Percentiles rank a stretch among this genome's conserved stretches.
phyloP scores from a whole-genome alignment of 2,329 filamentous ascomycete genomes.

The Arthrobotrys musiformis region DNA sequence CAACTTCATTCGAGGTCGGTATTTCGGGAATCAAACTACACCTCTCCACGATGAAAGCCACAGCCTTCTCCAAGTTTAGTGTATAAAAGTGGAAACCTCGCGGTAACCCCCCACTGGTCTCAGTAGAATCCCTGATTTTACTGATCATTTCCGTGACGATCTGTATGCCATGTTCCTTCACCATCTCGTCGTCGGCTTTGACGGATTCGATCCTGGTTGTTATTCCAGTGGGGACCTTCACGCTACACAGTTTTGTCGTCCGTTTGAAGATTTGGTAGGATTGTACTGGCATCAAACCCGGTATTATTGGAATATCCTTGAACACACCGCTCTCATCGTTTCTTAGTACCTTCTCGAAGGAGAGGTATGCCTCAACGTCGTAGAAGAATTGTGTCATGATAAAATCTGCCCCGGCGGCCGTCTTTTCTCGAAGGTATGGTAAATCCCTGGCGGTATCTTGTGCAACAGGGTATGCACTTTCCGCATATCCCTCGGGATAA shows the following conservation, averaged over 20 bases:
- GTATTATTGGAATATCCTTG: constrained; percentile 87
- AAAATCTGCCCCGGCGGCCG: constrained; percentile 90
- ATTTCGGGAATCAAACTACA: constrained; percentile 78
- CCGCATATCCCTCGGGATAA: constrained; percentile 94
- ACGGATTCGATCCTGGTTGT: constrained; percentile 77
- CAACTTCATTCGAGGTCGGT: constrained; percentile 63
- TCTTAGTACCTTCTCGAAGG: constrained; percentile 80
- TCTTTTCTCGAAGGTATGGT: constrained; percentile 89
- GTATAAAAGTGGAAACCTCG: constrained; percentile 98
- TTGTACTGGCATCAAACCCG: constrained; percentile 96
- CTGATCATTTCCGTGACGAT: constrained; percentile 86
- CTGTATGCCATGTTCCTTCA: constrained; percentile 82
- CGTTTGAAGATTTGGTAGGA: constrained; percentile 95
- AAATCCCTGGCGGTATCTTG: constrained; percentile 75
- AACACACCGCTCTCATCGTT: constrained; percentile 86
- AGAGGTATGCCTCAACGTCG: constrained; percentile 82
- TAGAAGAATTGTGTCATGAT: constrained; percentile 99
- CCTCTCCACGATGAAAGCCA: constrained; percentile 89
- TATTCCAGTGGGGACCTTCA: constrained; percentile 77
- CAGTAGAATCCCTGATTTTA: constrained; percentile 70
- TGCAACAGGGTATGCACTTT: constrained; percentile 86
- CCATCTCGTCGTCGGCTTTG: constrained; percentile 81
- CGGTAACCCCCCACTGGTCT: constrained; percentile 64
- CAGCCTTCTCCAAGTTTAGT: constrained; percentile 92
- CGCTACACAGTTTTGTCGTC: constrained; percentile 94